Conservation (phyloP, 2,329 filamentous ascomycete species). For the Fusarium devonianum region DNA sequence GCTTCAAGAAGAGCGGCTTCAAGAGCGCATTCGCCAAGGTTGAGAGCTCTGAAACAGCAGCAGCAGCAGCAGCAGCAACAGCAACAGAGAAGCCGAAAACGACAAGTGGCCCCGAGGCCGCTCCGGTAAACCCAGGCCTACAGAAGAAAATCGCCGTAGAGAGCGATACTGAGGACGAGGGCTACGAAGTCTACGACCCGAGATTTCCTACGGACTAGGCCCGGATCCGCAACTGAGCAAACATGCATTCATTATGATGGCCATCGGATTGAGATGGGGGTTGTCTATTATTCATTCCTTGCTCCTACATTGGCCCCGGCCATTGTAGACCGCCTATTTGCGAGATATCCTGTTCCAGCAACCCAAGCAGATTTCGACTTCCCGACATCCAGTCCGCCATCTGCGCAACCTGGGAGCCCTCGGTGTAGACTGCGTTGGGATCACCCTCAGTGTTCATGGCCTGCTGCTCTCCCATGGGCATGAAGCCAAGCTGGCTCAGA, state of each 20-base stretch:
- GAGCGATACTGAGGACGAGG: constrained; percentile 74
- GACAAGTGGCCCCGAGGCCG: constrained; percentile 29
- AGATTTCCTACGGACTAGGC: constrained; percentile 66
- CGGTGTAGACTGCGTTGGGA: constrained; percentile 29
- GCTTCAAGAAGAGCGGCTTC: constrained; percentile 84
- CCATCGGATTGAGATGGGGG: too few species aligned
- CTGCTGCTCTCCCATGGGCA: constrained; percentile 51
- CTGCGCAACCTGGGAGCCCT: constrained; percentile 51
- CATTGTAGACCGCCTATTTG: constrained; percentile 51
- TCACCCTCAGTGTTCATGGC: constrained; percentile 31
- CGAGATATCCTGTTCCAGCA: constrained; percentile 68
- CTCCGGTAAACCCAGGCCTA: constrained; percentile 27
- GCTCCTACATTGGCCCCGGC: constrained; percentile 38
- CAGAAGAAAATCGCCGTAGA: constrained; percentile 49
- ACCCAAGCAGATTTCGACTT: constrained; percentile 68
- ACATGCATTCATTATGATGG: neutral
- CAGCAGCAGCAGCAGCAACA: constrained; percentile 47
- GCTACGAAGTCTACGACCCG: constrained; percentile 73
- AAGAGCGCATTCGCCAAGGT: constrained; percentile 75
- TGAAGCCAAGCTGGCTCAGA: constrained; percentile 68
- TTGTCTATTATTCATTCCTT: too few species aligned
- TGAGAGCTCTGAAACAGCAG: constrained; percentile 47
- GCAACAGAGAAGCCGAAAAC: constrained; percentile 52
- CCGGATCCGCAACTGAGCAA: neutral
- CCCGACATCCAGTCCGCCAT: constrained; percentile 72